A percentile compares a stretch with the other conserved stretches of the same genome.
These are phyloP conservation scores for Quercus variabilis DNA, from an alignment of 306 rosid species.

Conservation along the genomic window DNA sequence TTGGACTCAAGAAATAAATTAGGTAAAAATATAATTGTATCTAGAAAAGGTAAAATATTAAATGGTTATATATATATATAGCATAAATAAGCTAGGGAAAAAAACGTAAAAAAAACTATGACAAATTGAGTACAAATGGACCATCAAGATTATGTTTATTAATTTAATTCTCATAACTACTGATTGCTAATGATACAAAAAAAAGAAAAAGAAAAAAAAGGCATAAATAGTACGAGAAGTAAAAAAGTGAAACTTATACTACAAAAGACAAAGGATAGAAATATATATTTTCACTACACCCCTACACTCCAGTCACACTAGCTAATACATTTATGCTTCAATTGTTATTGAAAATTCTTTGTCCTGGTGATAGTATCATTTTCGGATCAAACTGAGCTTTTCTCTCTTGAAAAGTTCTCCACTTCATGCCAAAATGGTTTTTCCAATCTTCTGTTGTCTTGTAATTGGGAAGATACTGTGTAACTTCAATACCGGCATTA, in stretches of 20 bases:
- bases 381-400: conserved; percentile 77
- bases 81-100: too few relatives aligned
- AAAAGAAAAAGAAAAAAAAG: neutral
- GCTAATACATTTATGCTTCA: neutral
- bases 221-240: too few relatives aligned
- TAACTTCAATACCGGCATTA: conserved; percentile 46
- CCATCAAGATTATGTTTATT: neutral
- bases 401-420: conserved; percentile 53
- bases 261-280: neutral
- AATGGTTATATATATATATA: too few relatives aligned
- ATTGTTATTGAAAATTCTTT: conserved; percentile 50
- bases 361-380: conserved; percentile 86
- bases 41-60: too few relatives aligned
- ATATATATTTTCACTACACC: neutral
- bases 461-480: conserved; percentile 74
- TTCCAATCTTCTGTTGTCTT: conserved; percentile 56
- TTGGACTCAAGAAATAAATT: too few relatives aligned
- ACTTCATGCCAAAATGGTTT: conserved; percentile 70
- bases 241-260: neutral
- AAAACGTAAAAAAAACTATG: too few relatives aligned
- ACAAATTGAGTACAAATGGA: neutral
- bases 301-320: neutral
- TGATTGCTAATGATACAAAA: neutral
- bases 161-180: neutral
- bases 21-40: too few relatives aligned